A percentile compares a stretch with the other conserved stretches of the same genome.
Conservation (phyloP, 2,329 filamentous ascomycete genomes). For the Didymella pinodella region DNA sequence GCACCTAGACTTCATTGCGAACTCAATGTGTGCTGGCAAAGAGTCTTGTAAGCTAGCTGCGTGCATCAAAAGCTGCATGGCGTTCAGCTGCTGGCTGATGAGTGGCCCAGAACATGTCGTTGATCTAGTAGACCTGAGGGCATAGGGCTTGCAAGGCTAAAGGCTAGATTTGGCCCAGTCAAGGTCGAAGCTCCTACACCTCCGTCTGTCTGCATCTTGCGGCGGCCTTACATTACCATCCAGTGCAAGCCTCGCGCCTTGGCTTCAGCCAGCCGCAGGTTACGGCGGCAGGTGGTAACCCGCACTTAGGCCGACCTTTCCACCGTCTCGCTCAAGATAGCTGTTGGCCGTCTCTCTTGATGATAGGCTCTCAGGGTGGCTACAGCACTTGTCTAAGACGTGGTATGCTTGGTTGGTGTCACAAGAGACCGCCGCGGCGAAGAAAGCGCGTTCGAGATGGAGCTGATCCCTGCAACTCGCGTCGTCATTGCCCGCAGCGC, state of each 20-base stretch:
- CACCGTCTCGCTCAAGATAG: not conserved
- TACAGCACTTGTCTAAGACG: not conserved
- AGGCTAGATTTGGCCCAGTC: not conserved
- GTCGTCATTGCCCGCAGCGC: constrained; percentile 18
- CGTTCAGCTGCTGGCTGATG: not conserved
- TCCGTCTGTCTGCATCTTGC: not conserved
- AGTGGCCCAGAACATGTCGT: not conserved
- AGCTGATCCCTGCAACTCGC: constrained; percentile 9
- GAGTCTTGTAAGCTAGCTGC: not conserved
- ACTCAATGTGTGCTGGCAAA: not conserved
- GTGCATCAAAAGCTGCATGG: not conserved
- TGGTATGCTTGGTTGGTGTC: not conserved
- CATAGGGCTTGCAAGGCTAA: not conserved
- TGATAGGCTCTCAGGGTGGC: not conserved
- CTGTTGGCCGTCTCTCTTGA: not conserved
- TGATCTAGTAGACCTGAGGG: not conserved
- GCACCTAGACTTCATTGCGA: not conserved
- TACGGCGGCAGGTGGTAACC: not conserved
- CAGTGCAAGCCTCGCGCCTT: not conserved
- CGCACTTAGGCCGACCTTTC: not conserved
- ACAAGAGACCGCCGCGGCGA: constrained; percentile 15
- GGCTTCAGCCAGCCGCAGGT: not conserved
- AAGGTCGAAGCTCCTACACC: not conserved
- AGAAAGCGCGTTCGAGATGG: not conserved
- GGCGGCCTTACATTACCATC: not conserved